Conservation (phyloP, 2,329 filamentous ascomycete species). For the Rutstroemia sp. region DNA sequence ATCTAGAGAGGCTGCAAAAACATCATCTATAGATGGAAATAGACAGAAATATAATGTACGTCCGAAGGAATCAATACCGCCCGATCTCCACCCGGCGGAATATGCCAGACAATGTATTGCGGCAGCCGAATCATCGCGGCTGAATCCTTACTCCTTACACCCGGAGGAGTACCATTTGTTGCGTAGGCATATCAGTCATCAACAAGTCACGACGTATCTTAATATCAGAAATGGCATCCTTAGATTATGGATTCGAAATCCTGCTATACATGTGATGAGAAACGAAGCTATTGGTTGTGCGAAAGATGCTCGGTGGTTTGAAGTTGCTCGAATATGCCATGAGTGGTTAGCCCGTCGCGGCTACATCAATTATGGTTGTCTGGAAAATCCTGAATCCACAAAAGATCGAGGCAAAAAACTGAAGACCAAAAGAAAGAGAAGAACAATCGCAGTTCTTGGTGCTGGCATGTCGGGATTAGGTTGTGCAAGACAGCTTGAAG, state of each 20-base stretch:
- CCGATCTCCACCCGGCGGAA: constrained; percentile 60
- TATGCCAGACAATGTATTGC: constrained; percentile 90
- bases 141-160: constrained; percentile 86
- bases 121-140: constrained; percentile 79
- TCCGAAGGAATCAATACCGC: constrained; percentile 78
- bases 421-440: constrained; percentile 44
- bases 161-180: constrained; percentile 75
- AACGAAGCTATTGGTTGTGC: constrained; percentile 89
- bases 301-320: constrained; percentile 80
- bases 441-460: constrained; percentile 78
- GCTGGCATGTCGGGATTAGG: constrained; percentile 92
- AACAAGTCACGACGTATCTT: constrained; percentile 89
- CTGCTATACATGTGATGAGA: constrained; percentile 70
- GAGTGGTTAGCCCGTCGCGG: constrained; percentile 87
- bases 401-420: constrained; percentile 29
- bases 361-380: constrained; percentile 95
- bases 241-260: constrained; percentile 81
- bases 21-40: constrained; percentile 21
- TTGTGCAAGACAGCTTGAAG: constrained; percentile 84
- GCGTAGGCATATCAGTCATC: constrained; percentile 72
- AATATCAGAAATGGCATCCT: constrained; percentile 95
- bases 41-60: constrained; percentile 48
- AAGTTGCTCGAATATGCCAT: constrained; percentile 79
- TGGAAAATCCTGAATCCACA: constrained; percentile 49
- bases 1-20: constrained; percentile 27